Evolutionary conservation across 139 green algal genomes (phyloP).

Genomic region (Gonium pectorale): DNA sequence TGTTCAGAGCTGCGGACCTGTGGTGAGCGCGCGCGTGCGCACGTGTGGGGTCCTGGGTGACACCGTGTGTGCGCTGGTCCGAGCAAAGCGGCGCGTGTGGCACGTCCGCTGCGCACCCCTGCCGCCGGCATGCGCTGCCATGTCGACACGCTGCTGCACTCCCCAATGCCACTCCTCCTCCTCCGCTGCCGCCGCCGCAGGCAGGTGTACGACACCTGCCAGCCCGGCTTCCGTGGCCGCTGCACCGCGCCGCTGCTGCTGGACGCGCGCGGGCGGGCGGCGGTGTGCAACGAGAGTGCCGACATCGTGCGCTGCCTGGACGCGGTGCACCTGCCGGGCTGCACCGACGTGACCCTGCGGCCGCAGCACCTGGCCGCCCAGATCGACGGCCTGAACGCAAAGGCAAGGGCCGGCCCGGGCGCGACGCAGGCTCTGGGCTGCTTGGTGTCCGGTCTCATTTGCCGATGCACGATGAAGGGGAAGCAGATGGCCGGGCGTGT

Average conservation of each 20-base stretch:
- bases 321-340: constrained; percentile 62
- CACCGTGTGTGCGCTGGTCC: too few species aligned
- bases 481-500: too few species aligned
- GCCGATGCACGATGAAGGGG: too few species aligned
- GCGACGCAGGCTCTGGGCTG: too few species aligned
- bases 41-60: too few species aligned
- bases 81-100: too few species aligned
- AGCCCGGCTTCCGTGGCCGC: constrained; percentile 79
- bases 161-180: neutral
- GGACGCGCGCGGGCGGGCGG: constrained; percentile 59
- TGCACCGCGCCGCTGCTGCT: constrained; percentile 93
- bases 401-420: too few species aligned
- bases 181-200: constrained; percentile 50
- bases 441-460: too few species aligned
- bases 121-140: too few species aligned
- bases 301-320: constrained; percentile 82
- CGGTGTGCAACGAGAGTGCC: constrained; percentile 84
- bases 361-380: constrained; percentile 66
- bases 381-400: constrained; percentile 80
- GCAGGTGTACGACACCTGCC: constrained; percentile 84
- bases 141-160: too few species aligned
- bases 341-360: constrained; percentile 69
- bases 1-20: constrained; percentile 69
- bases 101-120: too few species aligned
- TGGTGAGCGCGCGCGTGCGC: constrained; percentile 46